Conservation (phyloP, 495 filamentous ascomycete species). For the Penicillium desertorum region DNA sequence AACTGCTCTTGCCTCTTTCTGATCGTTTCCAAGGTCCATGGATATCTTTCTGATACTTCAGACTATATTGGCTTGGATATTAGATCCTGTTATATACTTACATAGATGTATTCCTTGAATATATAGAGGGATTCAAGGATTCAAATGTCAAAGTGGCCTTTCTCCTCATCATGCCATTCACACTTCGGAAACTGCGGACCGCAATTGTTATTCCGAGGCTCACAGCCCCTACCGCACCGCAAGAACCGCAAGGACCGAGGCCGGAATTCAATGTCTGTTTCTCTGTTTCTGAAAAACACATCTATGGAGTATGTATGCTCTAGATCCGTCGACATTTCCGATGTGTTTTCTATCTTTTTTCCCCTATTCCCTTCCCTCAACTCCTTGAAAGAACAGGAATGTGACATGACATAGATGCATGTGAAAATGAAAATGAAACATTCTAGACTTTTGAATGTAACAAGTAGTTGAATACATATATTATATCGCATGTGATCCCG, state of each 20-base stretch:
- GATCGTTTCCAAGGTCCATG: not conserved
- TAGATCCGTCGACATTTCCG: conserved; percentile 1
- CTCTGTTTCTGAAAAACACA: not conserved
- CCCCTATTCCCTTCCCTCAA: not conserved
- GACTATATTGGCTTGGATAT: not conserved
- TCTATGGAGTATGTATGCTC: no score
- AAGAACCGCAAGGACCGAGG: not conserved
- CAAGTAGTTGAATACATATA: not conserved
- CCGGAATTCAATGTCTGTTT: conserved; percentile 4
- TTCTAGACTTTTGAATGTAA: not conserved
- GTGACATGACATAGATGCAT: conserved; percentile 15
- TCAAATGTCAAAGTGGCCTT: not conserved
- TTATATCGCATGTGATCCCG: conserved; percentile 12
- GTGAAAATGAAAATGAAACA: conserved; percentile 20
- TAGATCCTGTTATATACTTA: not conserved
- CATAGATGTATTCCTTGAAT: not conserved
- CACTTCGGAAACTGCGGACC: conserved; percentile 8
- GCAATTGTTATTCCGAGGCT: conserved; percentile 11
- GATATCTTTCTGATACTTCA: not conserved
- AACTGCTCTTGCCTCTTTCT: conserved; percentile 15
- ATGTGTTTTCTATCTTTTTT: not conserved
- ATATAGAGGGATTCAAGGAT: not conserved
- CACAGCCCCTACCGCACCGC: no score
- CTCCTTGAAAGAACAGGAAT: conserved; percentile 1
- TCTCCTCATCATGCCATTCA: conserved; percentile 1